A percentile compares a stretch with the other conserved stretches of the same genome.
Evolutionary conservation across 176 grass and related monocot genomes (phyloP).

Genomic region (Pontederia paniculata): DNA sequence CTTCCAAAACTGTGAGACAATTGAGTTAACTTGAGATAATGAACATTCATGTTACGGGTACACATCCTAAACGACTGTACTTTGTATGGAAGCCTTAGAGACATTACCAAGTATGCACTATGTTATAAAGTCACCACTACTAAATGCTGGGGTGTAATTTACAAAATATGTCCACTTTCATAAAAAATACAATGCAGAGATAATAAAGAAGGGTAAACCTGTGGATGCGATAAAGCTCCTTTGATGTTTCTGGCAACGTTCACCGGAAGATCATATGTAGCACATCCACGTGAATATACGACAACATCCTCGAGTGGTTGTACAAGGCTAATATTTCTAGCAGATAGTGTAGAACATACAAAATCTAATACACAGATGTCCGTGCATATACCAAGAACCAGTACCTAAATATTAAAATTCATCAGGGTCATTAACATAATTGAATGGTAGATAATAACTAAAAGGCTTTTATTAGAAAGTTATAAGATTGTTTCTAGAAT

Average conservation of each 20-base stretch:
- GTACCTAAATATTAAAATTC: slow-evolving; percentile 29
- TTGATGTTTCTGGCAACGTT: slow-evolving; percentile 51
- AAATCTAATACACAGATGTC: slow-evolving; percentile 83
- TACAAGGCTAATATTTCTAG: slow-evolving; percentile 64
- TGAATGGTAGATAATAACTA: neutral
- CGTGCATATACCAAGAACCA: slow-evolving; percentile 80
- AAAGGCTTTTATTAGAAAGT: neutral
- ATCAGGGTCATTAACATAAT: neutral
- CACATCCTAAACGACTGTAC: no score
- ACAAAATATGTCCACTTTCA: neutral
- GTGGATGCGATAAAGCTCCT: slow-evolving; percentile 68
- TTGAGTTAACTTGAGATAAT: neutral
- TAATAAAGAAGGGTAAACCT: slow-evolving; percentile 31
- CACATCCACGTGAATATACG: slow-evolving; percentile 82
- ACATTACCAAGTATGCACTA: no score
- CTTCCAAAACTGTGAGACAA: neutral
- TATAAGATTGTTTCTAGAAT: neutral
- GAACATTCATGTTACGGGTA: no score
- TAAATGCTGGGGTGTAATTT: neutral
- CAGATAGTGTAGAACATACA: slow-evolving; percentile 53
- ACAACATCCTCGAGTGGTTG: slow-evolving; percentile 61
- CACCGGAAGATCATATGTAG: slow-evolving; percentile 70
- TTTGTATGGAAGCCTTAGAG: no score
- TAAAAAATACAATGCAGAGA: neutral
- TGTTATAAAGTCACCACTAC: no score